Evolutionary conservation across 2,329 filamentous ascomycete genomes (phyloP).

Genomic region (Bipolaris oryzae): DNA sequence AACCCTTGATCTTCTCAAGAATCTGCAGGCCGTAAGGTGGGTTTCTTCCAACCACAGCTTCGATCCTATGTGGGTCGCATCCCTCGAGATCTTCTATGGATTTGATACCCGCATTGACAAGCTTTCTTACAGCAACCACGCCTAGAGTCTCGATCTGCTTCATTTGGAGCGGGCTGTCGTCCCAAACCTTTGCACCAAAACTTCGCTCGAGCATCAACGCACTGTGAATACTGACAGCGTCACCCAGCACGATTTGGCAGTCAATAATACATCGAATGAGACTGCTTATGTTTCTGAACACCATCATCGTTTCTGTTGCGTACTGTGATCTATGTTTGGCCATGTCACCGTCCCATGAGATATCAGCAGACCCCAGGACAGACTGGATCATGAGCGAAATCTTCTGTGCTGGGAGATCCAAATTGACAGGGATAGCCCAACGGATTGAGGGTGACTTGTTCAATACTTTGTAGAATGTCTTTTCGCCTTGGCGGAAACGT

Average conservation of each 20-base stretch:
- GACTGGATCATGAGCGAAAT: constrained; percentile 78
- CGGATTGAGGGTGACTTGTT: constrained; percentile 73
- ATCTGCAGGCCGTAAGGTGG: constrained; percentile 81
- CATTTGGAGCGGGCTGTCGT: constrained; percentile 79
- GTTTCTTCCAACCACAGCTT: constrained; percentile 76
- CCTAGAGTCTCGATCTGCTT: constrained; percentile 84
- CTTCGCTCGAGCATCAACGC: constrained; percentile 80
- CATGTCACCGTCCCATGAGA: constrained; percentile 58
- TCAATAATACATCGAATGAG: constrained; percentile 78
- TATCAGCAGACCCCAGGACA: constrained; percentile 70
- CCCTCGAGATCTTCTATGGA: constrained; percentile 72
- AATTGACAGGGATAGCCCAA: constrained; percentile 71
- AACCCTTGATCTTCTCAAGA: constrained; percentile 67
- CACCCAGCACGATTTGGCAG: constrained; percentile 66
- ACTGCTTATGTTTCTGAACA: constrained; percentile 73
- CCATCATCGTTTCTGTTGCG: constrained; percentile 63
- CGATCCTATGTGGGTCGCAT: constrained; percentile 73
- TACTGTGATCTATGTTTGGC: constrained; percentile 63
- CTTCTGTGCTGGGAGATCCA: constrained; percentile 73
- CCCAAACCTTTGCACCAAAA: constrained; percentile 78
- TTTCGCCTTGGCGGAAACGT: constrained; percentile 72
- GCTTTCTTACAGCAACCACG: constrained; percentile 72
- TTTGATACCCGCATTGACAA: constrained; percentile 72
- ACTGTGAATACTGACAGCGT: constrained; percentile 70
- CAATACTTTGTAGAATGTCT: constrained; percentile 70